Conservation (phyloP, 164 flowering plant species). For the Liriodendron chinense region DNA sequence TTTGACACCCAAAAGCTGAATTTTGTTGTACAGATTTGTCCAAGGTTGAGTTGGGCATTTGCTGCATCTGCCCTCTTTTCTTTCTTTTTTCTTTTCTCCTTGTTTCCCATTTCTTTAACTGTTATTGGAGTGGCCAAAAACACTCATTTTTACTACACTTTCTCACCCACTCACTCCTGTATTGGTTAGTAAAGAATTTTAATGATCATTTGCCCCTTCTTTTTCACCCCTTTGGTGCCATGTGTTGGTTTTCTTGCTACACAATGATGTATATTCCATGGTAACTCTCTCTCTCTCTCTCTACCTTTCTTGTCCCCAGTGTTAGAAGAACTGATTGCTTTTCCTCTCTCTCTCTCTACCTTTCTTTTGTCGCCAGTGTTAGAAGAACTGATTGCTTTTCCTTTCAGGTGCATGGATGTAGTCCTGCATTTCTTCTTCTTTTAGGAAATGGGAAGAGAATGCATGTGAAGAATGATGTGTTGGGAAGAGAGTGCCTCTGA, state of each 20-base stretch:
- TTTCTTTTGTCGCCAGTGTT: background rate
- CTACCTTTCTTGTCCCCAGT: background rate
- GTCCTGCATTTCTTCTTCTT: too few relatives aligned
- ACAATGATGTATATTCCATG: constrained; percentile 16
- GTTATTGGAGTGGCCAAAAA: constrained; percentile 1
- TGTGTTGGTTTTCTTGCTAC: constrained; percentile 9
- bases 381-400: background rate
- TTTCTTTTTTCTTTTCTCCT: background rate
- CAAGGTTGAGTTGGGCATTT: constrained; percentile 4
- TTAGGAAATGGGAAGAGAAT: too few relatives aligned
- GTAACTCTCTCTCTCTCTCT: background rate
- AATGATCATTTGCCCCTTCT: constrained; percentile 7
- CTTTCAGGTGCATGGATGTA: too few relatives aligned
- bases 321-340: background rate
- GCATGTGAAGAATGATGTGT: too few relatives aligned
- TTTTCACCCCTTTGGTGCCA: constrained; percentile 6
- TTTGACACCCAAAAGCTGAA: background rate
- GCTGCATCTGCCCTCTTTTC: background rate
- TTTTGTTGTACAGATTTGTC: constrained; percentile 15
- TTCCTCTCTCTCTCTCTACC: background rate
- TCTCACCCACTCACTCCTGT: background rate
- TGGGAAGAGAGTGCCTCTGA: too few relatives aligned
- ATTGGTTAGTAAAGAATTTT: constrained; percentile 1
- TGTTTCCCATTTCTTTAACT: background rate
- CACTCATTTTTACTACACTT: background rate